Evolutionary conservation across 805 yeast genomes (phyloP).

Genomic region (Yamadazyma endophytica): DNA sequence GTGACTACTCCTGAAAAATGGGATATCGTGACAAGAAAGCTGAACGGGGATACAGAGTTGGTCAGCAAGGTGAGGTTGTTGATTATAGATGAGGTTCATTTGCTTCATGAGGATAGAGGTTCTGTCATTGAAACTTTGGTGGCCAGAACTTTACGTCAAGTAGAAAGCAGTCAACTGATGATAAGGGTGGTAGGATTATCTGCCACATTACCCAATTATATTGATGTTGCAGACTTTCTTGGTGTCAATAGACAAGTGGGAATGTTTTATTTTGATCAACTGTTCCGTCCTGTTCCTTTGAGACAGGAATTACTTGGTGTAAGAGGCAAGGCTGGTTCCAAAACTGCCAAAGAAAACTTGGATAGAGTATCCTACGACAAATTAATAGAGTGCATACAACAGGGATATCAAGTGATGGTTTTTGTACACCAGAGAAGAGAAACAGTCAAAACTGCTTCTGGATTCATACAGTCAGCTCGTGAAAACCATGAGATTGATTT

Average conservation of each 20-base stretch:
- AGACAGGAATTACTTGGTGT: constrained; percentile 87
- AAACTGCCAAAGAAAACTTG: constrained; percentile 63
- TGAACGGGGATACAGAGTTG: constrained; percentile 81
- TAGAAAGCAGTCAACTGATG: constrained; percentile 90
- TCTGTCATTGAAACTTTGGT: constrained; percentile 94
- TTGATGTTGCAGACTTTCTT: constrained; percentile 91
- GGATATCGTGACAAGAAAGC: constrained; percentile 96
- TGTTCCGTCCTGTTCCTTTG: constrained; percentile 91
- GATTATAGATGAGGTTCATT: constrained; percentile 94
- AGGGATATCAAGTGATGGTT: constrained; percentile 90
- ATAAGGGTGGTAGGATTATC: constrained; percentile 91
- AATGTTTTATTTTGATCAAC: constrained; percentile 89
- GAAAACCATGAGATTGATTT: constrained; percentile 50
- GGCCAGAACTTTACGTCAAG: constrained; percentile 91
- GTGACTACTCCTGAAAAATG: constrained; percentile 97
- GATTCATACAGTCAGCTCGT: constrained; percentile 65
- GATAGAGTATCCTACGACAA: constrained; percentile 78
- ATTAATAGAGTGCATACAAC: constrained; percentile 56
- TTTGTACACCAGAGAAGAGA: constrained; percentile 96
- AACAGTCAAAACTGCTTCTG: constrained; percentile 77
- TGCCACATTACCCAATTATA: constrained; percentile 87
- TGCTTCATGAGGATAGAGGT: constrained; percentile 96
- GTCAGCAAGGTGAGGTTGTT: constrained; percentile 79
- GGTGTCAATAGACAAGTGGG: constrained; percentile 90
- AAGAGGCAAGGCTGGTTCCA: constrained; percentile 77